Percentiles rank a stretch among this genome's conserved stretches.
Conservation (phyloP, 1,284 basidiomycete species). For the Cutaneotrichosporon sp. region DNA sequence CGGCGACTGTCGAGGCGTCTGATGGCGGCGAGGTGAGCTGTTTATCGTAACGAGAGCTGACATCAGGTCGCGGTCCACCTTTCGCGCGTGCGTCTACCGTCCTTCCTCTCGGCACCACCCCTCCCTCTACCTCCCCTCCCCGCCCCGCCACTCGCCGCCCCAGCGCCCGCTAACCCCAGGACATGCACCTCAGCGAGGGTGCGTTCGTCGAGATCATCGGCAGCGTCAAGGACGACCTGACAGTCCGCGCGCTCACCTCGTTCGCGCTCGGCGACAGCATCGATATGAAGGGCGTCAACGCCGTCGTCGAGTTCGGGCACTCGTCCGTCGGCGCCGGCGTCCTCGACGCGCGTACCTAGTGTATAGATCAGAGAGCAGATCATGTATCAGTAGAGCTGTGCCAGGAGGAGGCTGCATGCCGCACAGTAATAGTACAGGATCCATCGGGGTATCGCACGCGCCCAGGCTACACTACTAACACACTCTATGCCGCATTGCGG, state of each 20-base stretch:
- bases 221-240: conserved; percentile 62
- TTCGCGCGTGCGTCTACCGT: conserved; percentile 56
- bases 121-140: too few relatives aligned
- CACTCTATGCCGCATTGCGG: conserved; percentile 73
- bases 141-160: not conserved
- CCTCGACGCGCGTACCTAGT: conserved; percentile 20
- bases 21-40: conserved; percentile 65
- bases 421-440: conserved; percentile 18
- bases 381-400: conserved; percentile 7
- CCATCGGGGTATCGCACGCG: conserved; percentile 7
- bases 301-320: conserved; percentile 46
- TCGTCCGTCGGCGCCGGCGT: conserved; percentile 46
- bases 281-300: conserved; percentile 49
- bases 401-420: not conserved
- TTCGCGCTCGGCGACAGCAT: conserved; percentile 67
- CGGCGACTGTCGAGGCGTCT: conserved; percentile 65
- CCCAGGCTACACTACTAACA: conserved; percentile 11
- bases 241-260: conserved; percentile 64
- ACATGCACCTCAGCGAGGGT: conserved; percentile 57
- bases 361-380: not conserved
- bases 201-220: conserved; percentile 76
- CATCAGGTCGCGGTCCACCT: conserved; percentile 61
- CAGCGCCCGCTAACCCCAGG: conserved; percentile 50
- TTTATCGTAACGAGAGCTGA: conserved; percentile 14
- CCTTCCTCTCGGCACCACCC: too few relatives aligned